Base-by-base conservation (phyloP, 345 rosid genomes). In the Cardamine chenopodiifolia region DNA sequence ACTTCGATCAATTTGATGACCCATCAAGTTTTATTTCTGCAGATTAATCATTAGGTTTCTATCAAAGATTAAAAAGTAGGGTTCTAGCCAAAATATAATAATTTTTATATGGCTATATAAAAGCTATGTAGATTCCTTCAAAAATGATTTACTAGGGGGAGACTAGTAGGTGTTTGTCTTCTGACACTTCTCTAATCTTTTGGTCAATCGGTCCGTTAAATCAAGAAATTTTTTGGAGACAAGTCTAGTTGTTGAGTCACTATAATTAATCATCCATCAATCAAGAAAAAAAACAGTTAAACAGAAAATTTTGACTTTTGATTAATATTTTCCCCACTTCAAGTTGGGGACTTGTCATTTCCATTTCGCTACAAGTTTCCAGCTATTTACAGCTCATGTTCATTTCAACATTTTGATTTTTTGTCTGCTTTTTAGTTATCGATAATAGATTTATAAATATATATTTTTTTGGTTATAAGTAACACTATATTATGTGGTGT, bases 271-370 rank as follows among this genome's bases (percentile, higher is more conserved):
- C 66, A 55, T 47, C 60, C 56, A 76, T 76, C 66, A 62, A 63
- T 70, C 75, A 49, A 11, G 5, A 48, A 17, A 34, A 62, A 26
- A 26, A 15, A 4, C 17, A 45, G 0, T 6, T 3, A 15, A 48
- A 35, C 23, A 18, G 17, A 40, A 48, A 35, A 0, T 25, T 20
- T 76, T 69, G 49, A 76, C 23, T 55, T 58, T 70, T 61, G 18
- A 20, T 63, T 35, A 20, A 45, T 55, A 34, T 44, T 62, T 76
- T 14, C 7, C 49, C 53, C 52, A 66, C 66, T 66, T 9, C 55
- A 32, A 69, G 64, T 76, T 69, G 25, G 74, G 65, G 63, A 76
- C 52, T 69, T 56, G 75, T 76, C 71, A 76, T 69, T 76, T 76
- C 79, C 58, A 54, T 23, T 69, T 69, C 14, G 25, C 12, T 31